These are phyloP conservation scores for Coix lacrymajobi DNA, from an alignment of 176 grass and related monocot genomes.

Conservation along the genomic window DNA sequence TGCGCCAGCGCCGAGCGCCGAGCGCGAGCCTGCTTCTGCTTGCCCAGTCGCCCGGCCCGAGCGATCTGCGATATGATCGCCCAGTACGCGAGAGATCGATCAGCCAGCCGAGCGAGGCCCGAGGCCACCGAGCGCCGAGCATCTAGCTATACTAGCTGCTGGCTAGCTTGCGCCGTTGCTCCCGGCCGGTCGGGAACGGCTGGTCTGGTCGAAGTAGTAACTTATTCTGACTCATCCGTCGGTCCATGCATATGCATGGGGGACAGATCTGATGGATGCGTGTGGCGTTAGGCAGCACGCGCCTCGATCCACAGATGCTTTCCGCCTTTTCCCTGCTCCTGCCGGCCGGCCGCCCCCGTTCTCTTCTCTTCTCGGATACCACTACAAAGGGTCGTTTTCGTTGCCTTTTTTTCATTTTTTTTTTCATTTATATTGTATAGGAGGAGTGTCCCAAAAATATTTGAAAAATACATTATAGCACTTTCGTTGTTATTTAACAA, in stretches of 20 bases:
- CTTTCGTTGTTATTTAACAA: too few relatives aligned
- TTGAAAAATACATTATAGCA: too few relatives aligned
- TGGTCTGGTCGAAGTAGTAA: neutral
- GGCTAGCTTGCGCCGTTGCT: conserved; percentile 1
- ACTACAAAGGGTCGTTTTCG: neutral
- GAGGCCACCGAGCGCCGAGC: neutral
- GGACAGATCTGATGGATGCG: conserved; percentile 31
- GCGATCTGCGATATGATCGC: neutral
- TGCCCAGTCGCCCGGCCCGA: too few relatives aligned
- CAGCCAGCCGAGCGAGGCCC: too few relatives aligned
- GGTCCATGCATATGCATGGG: conserved; percentile 18
- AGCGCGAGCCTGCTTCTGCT: neutral
- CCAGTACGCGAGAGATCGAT: too few relatives aligned
- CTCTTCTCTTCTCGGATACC: conserved; percentile 1
- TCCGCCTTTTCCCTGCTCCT: neutral
- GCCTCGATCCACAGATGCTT: neutral
- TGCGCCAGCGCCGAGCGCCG: neutral
- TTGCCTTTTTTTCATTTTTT: neutral
- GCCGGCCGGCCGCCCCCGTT: neutral
- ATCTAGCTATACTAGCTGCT: neutral
- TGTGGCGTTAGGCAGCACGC: conserved; percentile 1
- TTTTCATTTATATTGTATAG: neutral
- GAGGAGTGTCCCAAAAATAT: too few relatives aligned
- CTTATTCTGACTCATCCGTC: conserved; percentile 3
- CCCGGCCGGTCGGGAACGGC: neutral